Percentiles rank a stretch among this genome's conserved stretches.
Evolutionary conservation across 2,329 filamentous ascomycete genomes (phyloP).

Genomic region (Neurospora crassa): DNA sequence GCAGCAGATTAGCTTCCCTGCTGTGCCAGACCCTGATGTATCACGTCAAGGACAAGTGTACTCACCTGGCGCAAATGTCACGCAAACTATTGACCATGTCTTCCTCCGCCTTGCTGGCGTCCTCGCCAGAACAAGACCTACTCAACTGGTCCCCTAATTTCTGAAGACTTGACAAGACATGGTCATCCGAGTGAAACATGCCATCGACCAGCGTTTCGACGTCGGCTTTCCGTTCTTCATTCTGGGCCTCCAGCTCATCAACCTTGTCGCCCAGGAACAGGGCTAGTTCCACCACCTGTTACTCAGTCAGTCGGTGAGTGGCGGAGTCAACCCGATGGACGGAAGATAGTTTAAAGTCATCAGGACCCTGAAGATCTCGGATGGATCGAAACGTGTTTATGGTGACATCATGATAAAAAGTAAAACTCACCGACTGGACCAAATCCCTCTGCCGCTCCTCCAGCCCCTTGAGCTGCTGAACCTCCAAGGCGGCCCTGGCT

Average conservation of each 20-base stretch:
- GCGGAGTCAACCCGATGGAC: background rate
- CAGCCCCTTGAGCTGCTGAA: slow-evolving; percentile 27
- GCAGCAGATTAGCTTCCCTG: background rate
- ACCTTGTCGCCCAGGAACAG: slow-evolving; percentile 36
- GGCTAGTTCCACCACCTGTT: slow-evolving; percentile 38
- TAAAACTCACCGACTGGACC: slow-evolving; percentile 28
- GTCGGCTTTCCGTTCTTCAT: slow-evolving; percentile 31
- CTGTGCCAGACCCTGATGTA: slow-evolving; percentile 9
- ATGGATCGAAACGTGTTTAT: background rate
- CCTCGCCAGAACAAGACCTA: slow-evolving; percentile 8
- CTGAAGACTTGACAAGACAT: slow-evolving; percentile 53
- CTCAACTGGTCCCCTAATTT: slow-evolving; percentile 52
- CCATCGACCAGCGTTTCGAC: slow-evolving; percentile 40
- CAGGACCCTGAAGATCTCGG: background rate
- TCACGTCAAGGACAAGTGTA: background rate
- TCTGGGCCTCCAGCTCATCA: slow-evolving; percentile 42
- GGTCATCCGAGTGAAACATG: slow-evolving; percentile 52
- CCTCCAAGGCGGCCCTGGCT: slow-evolving; percentile 26
- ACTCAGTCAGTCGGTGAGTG: background rate
- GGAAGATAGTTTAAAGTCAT: background rate
- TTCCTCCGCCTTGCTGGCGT: slow-evolving; percentile 39
- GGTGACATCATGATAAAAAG: background rate
- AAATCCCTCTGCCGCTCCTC: slow-evolving; percentile 33
- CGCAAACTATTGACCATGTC: slow-evolving; percentile 46
- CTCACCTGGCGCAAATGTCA: slow-evolving; percentile 45